Evolutionary conservation across 805 yeast genomes (phyloP).

Genomic region (Lipomyces orientalis): DNA sequence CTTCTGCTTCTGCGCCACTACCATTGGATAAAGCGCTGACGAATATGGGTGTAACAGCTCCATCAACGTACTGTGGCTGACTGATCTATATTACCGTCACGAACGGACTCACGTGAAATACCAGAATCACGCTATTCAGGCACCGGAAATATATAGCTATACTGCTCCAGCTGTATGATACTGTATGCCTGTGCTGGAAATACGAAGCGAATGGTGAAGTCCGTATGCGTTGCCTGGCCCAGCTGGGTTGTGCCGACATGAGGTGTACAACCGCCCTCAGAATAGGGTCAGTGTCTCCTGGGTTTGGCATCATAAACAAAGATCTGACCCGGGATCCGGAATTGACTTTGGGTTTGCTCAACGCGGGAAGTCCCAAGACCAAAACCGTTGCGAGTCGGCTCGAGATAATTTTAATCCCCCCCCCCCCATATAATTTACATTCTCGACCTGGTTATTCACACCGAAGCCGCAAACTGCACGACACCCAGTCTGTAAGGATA

Average conservation of each 20-base stretch:
- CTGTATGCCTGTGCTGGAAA: neutral
- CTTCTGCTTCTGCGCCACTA: constrained; percentile 15
- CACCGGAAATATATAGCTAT: neutral
- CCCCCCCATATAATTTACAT: neutral
- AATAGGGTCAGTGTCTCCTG: too few relatives aligned
- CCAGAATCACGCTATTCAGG: neutral
- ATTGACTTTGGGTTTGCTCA: too few relatives aligned
- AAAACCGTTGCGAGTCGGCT: too few relatives aligned
- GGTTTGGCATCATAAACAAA: too few relatives aligned
- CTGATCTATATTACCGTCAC: neutral
- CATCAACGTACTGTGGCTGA: neutral
- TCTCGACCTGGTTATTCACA: neutral
- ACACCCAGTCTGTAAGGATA: neutral
- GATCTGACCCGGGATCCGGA: neutral
- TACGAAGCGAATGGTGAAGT: neutral
- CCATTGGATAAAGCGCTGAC: constrained; percentile 11
- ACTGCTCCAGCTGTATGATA: neutral
- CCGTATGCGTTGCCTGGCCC: neutral
- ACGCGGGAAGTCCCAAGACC: neutral
- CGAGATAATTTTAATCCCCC: neutral
- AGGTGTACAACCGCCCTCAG: too few relatives aligned
- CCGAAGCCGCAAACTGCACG: neutral
- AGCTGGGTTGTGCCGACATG: neutral
- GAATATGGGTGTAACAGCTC: constrained; percentile 10
- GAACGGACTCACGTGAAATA: neutral